Base-by-base conservation (phyloP, 176 grass and related monocot genomes). In the Oryza rufipogon region DNA sequence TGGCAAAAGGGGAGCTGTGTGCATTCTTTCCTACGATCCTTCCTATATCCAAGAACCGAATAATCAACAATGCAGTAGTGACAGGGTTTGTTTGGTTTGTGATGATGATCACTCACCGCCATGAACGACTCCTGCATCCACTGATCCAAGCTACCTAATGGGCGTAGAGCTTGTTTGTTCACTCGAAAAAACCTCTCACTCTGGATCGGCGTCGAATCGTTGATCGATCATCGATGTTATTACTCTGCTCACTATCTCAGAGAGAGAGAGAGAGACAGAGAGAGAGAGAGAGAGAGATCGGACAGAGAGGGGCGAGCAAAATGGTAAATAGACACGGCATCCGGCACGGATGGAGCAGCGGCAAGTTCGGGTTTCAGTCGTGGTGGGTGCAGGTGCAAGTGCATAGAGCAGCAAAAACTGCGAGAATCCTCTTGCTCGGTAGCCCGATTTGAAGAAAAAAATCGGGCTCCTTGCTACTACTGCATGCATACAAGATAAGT, bases 291-390 rank as follows among this genome's bases (percentile, higher is more conserved):
- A 71, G 30, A 41, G 32, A 28, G 79, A 42, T 19, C 19, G 9
- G 20, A 17, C 2, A 10, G 56, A 9, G 56, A 10, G 56, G 8
- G 20, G 17, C 4, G 52, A 20, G 7, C 56, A 61, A 61, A 61
- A 9, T 13, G 56, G 56, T 61, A 22, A 22, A 61, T 61, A n/a
- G 2, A 61, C 56, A 22, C 2, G 56, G 56, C 20, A 6, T 0
- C 23, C 19, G 36, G 7, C 0, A 28, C 11, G 52, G 8, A 25
- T 73, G 80, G 69, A 47, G 54, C 80, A 82, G 80, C 80, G 69
- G 80, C 23, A 82, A 64, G 23, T 64, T 73, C 80, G 69, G 80
- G 72, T 61, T 61, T 7, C 30, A 60, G 56, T 60, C 56, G 19
- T n/a, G 6, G 56, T n/a, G 6, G 39, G 39, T 41, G 52, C 19